Conservation (phyloP, 192 early-diverging fungal species). For the Coemansia sp. region DNA sequence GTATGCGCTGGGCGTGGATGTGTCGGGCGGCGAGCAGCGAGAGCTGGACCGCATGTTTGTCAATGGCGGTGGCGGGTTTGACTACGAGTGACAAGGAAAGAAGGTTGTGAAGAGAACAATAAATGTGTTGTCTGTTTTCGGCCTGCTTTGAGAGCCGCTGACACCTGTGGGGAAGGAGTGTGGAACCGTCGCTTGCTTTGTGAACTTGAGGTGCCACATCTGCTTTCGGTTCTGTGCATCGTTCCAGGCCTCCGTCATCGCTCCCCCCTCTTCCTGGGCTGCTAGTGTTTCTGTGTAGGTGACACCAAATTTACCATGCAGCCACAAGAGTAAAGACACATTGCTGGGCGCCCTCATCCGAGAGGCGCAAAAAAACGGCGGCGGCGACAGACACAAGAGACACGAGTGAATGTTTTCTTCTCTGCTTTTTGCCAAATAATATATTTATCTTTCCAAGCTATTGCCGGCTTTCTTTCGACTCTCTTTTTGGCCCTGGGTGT, state of each 20-base stretch:
- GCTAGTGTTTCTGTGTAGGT: neutral
- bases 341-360: conserved; percentile 1
- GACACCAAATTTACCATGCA: neutral
- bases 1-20: conserved; percentile 28
- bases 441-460: too few species aligned
- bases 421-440: too few species aligned
- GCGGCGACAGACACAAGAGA: too few species aligned
- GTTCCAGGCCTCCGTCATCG: too few species aligned
- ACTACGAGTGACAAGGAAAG: too few species aligned
- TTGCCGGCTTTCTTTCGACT: too few species aligned
- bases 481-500: too few species aligned
- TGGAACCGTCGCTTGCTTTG: too few species aligned
- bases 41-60: conserved; percentile 33
- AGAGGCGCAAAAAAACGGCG: neutral
- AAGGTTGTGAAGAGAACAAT: neutral
- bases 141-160: neutral
- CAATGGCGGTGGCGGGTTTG: conserved; percentile 17
- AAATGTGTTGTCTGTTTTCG: neutral
- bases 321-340: neutral
- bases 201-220: too few species aligned
- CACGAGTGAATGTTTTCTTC: too few species aligned
- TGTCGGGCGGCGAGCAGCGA: conserved; percentile 27
- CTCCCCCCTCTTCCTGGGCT: neutral
- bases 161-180: neutral
- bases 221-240: too few species aligned